Evolutionary conservation across 305 asterid species (phyloP).

Genomic region (Coffea humblotiana): DNA sequence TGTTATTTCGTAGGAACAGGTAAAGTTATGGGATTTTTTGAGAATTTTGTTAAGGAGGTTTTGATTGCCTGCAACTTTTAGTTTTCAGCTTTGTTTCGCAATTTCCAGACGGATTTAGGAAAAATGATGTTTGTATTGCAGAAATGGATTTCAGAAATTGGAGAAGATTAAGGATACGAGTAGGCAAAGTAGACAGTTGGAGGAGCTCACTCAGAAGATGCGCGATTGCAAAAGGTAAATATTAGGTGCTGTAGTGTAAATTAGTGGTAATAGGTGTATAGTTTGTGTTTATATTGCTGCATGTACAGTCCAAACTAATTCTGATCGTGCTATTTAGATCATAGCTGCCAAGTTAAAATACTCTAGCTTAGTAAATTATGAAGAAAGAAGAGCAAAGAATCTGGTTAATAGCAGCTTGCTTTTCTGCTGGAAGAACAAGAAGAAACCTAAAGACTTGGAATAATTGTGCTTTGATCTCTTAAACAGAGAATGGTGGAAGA

Average conservation of each 20-base stretch:
- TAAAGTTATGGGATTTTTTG: background rate
- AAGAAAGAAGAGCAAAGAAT: background rate
- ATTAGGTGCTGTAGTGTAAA: too few relatives aligned
- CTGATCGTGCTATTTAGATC: background rate
- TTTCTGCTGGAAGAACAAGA: background rate
- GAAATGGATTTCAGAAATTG: constrained; percentile 97
- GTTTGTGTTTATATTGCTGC: background rate
- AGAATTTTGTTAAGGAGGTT: background rate
- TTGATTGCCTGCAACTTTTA: background rate
- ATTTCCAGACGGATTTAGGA: background rate
- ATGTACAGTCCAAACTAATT: background rate
- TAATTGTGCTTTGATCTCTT: background rate
- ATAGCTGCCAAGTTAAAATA: background rate
- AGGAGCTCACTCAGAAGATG: constrained; percentile 95
- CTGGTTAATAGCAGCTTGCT: background rate
- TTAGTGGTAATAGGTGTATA: constrained; percentile 59
- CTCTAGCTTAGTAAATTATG: background rate
- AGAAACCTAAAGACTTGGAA: background rate
- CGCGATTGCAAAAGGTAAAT: constrained; percentile 89
- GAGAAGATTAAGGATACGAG: constrained; percentile 89
- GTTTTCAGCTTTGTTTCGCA: background rate
- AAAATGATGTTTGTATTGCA: constrained; percentile 26
- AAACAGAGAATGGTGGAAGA: background rate
- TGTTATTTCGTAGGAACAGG: too few relatives aligned
- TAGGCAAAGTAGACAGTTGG: constrained; percentile 91